Base-by-base conservation (phyloP, 176 grass and related monocot species). In the Cymbopogon citratus region DNA sequence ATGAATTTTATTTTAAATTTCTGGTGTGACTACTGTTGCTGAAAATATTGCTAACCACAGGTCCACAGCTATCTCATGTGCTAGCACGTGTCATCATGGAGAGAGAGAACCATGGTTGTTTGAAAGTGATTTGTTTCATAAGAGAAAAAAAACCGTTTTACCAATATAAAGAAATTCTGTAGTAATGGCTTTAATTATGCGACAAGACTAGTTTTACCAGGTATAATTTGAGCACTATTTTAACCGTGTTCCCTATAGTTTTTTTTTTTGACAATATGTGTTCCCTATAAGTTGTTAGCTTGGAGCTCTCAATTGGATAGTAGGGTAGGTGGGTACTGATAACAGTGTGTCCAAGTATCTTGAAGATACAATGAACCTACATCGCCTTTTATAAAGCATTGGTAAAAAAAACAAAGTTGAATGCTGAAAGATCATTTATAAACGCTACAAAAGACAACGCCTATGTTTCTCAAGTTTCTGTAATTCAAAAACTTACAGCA, bases 291-390 rank as follows among this genome's bases (percentile, higher is more conserved):
- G 49, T 23, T 80, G 3, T 66, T 23, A 0, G 27, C 18, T 24
- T 63, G 26, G 5, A 69, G 16, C 69, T 36, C 48, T 80, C 74
- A 27, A 13, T 36, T 27, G 2, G 15, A 35, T 33, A 25, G 3
- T 19, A 39, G 69, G 25, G 43, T 29, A 12, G 25, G 63, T 27
- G 10, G 10, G 68, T 66, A 71, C 15, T 1, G 28, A 63, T 63
- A 29, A 25, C 9, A 60, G 52, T 56, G 5, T 21, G 52, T 24
- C n/a, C 25, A 18, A 21, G 67, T 65, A 63, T 4, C 2, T 38
- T 5, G 11, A 74, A 36, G n/a, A 80, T 88, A 23, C 81, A 84
- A 8, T 75, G 87, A 76, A 76, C 71, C 63, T 60, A 52, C n/a
- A 60, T 1, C 56, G 56, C 56, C 2, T 56, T 60, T 60, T 12